Evolutionary conservation across 805 yeast genomes (phyloP), one percentile per base, ranked within the genome.

Genomic region (Candida chilensis): DNA sequence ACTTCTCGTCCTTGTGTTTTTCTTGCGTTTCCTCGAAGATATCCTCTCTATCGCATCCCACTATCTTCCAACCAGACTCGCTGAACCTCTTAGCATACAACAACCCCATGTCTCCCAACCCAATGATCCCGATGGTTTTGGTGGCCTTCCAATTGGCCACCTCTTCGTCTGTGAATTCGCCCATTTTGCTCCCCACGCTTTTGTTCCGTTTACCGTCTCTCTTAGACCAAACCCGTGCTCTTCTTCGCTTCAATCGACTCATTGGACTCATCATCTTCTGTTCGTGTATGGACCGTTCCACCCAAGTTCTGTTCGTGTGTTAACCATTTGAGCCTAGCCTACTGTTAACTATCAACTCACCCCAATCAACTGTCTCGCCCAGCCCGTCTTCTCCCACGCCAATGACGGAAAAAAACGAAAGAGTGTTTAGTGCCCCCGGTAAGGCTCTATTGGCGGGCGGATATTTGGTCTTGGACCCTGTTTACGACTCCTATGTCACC

Each of bases 401-500:
- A n/a, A n/a, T n/a, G n/a, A n/a, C n/a, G n/a, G n/a, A n/a, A n/a
- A n/a, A n/a, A n/a, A n/a, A n/a, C n/a, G 28, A 38, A 24, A 54
- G 58, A 32, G 84, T 78, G 6, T 90, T 74, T 48, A 82, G 95
- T 47, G 94, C 97, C 0, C 96, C 98, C 0, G 96, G 97, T 0
- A 92, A 92, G 52, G 97, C 96, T 1, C 61, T 92, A 17, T 44
- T 92, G 9, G 96, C 92, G 1, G 98, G 98, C 13, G 98, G 98
- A 0, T 92, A 92, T 49, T 64, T 92, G 20, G 97, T 92, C 0
- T 59, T 92, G 14, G 92, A 83, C 35, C 88, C 88, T 0, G 53
- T 52, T 21, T 88, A 81, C 56, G 57, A 64, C 27, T 75, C 95
- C 0, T 82, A 78, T 48, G 94, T 84, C 3, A 77, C 90, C 9